Evolutionary conservation across 495 filamentous ascomycete species (phyloP), one percentile per base, ranked within the genome.

Genomic region (Melanomma pulvis-pyrius): DNA sequence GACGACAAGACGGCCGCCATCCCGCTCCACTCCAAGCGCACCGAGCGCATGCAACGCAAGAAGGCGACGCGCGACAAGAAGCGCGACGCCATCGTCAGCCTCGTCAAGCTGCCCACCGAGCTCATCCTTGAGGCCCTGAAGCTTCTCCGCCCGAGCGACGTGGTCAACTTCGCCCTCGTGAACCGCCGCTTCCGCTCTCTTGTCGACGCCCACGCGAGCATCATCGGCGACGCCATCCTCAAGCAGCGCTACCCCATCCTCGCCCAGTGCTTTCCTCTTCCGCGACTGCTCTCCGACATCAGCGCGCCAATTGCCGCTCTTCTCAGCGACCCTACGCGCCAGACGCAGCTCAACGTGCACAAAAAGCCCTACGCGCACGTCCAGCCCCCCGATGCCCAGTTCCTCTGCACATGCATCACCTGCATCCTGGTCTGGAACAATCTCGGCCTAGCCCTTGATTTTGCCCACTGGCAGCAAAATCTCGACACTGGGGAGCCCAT

Each of bases 361-460:
- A 79, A 76, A 48, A 78, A 74, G 48, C 76, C 78, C 6, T 83
- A 81, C 57, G 79, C 81, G 59, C 81, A 85, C 67, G 74, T 87
- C 9, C 74, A 73, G 28, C 22, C 70, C 0, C 76, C 80, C 11
- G 74, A 84, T 61, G 64, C 69, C 0, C 36, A 63, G 1, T 66
- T 80, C 9, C 61, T 81, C 1, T 86, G 83, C 70, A 82, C 81
- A 17, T 86, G 83, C 68, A 55, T 83, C 21, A 80, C 79, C 3
- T 87, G 84, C 63, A 63, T 81, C 25, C 53, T 82, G 19, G 75
- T 79, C 19, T 87, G 83, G 84, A 82, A 81, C 58, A 76, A 79
- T 0, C 78, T 86, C 2, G 78, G 77, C 52, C 36, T 85, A 12
- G 74, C 77, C 15, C 76, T 86, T 32, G 83, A 87, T 59, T 81